Evolutionary conservation across 2,329 filamentous ascomycete genomes (phyloP).

Genomic region (Trichoderma harzianum): DNA sequence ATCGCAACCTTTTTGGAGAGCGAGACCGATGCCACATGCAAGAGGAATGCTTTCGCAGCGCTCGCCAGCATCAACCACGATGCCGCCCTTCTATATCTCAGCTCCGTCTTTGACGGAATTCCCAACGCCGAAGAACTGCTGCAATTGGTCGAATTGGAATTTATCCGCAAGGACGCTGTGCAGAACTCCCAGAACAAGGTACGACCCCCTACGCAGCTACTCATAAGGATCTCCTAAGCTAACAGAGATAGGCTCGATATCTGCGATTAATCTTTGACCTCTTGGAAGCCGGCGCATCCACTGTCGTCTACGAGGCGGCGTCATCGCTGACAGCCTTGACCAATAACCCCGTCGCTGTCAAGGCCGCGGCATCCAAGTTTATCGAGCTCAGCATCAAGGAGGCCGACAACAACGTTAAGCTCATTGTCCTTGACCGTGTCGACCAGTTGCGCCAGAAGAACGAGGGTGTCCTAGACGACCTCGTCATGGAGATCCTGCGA

Average conservation of each 20-base stretch:
- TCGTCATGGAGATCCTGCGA: constrained; percentile 95
- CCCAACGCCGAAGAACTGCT: constrained; percentile 91
- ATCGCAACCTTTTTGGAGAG: constrained; percentile 84
- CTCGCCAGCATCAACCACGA: constrained; percentile 89
- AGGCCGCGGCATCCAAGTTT: constrained; percentile 92
- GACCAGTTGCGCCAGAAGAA: constrained; percentile 84
- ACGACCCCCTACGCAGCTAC: constrained; percentile 23
- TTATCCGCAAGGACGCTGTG: constrained; percentile 96
- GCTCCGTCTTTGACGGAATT: constrained; percentile 85
- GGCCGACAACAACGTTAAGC: constrained; percentile 97
- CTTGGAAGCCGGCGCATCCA: constrained; percentile 86
- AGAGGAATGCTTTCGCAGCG: constrained; percentile 94
- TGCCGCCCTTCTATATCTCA: constrained; percentile 83
- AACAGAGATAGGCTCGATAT: constrained; percentile 67
- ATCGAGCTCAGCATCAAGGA: constrained; percentile 97
- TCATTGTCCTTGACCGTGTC: constrained; percentile 94
- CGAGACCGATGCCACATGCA: constrained; percentile 93
- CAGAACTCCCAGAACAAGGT: constrained; percentile 94
- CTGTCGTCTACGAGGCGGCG: constrained; percentile 95
- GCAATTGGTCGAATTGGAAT: constrained; percentile 91
- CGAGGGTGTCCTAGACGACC: constrained; percentile 85
- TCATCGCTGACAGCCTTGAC: constrained; percentile 92
- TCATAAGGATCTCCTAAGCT: constrained; percentile 27
- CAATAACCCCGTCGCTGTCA: constrained; percentile 94
- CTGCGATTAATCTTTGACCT: constrained; percentile 94